Base-by-base conservation (phyloP, 495 filamentous ascomycete species). In the Sporormia fimetaria region DNA sequence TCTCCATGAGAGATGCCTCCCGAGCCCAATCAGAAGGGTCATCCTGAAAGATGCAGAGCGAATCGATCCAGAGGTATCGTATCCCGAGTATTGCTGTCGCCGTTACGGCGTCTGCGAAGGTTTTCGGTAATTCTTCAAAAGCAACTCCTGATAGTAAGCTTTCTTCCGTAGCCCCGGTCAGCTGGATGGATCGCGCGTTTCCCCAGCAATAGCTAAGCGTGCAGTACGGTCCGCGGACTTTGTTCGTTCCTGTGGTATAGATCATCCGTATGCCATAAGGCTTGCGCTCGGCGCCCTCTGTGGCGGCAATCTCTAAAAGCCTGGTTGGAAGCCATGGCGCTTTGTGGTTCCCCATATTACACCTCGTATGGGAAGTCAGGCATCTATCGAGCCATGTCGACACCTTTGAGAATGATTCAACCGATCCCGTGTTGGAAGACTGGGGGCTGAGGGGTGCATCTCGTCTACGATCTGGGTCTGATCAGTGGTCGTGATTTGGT, bases 31-130 rank as follows among this genome's bases (percentile, higher is more conserved):
- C 39, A 8, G 28, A 11, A 26, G 3, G 23, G 3, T 32, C 10
- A n/a, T 52, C 46, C 23, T 51, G 47, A 12, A 51, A 21, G 3
- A 51, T 51, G 25, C 47, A 51, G n/a, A n/a, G n/a, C n/a, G n/a
- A n/a, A n/a, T n/a, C n/a, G n/a, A 53, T 53, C 50, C 50, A 53
- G 6, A 53, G 33, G 38, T 50, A 53, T 5, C 15, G 27, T 6
- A 37, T 6, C 8, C 44, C 40, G 5, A 52, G 21, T 6, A 4
- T 6, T 12, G 20, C 9, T 3, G 37, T 23, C 27, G 48, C 18
- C 2, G 10, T 8, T 2, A 52, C 24, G 15, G 49, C 49, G 29
- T 52, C 49, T n/a, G 12, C 20, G 25, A 48, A 42, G 1, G 49
- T 46, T 21, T 30, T 21, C 2, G 51, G 37, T 4, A 55, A 16